These are phyloP conservation scores for Thuja plicata DNA, from an alignment of 83 land plant genomes.

Conservation along the genomic window DNA sequence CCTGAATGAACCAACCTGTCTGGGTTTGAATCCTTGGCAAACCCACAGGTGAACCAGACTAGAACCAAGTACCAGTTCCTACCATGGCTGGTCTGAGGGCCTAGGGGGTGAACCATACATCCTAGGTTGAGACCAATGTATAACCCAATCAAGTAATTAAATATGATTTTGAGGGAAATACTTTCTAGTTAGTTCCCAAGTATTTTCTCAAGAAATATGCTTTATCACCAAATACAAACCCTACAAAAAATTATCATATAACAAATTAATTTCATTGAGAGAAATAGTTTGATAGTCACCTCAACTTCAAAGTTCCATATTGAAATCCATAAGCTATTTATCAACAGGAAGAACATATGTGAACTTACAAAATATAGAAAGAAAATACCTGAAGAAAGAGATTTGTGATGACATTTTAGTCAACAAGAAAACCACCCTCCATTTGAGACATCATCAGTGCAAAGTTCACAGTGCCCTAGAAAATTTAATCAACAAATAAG, in stretches of 20 bases:
- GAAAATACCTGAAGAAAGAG: slow-evolving; percentile 88
- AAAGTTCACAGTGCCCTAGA: slow-evolving; percentile 98
- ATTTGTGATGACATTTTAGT: slow-evolving; percentile 94
- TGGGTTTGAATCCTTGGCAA: too few relatives aligned
- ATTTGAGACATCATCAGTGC: slow-evolving; percentile 99
- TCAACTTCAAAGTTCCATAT: neutral
- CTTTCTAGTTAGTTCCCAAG: too few relatives aligned
- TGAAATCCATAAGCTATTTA: neutral
- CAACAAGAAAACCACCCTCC: slow-evolving; percentile 99
- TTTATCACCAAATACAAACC: neutral
- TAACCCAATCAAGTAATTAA: neutral
- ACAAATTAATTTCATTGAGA: neutral
- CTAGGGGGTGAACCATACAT: too few relatives aligned
- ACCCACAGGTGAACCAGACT: too few relatives aligned
- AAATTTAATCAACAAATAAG: neutral
- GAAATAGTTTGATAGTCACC: neutral
- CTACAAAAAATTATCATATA: neutral
- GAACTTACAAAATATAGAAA: neutral
- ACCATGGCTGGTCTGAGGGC: too few relatives aligned
- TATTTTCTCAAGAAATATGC: too few relatives aligned
- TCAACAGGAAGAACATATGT: neutral
- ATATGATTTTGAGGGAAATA: neutral
- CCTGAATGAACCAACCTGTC: too few relatives aligned
- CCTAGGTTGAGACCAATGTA: neutral
- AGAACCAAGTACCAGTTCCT: too few relatives aligned